Evolutionary conservation across 148 eudicot genomes (phyloP).

Genomic region (Vaccinium corymbosum): DNA sequence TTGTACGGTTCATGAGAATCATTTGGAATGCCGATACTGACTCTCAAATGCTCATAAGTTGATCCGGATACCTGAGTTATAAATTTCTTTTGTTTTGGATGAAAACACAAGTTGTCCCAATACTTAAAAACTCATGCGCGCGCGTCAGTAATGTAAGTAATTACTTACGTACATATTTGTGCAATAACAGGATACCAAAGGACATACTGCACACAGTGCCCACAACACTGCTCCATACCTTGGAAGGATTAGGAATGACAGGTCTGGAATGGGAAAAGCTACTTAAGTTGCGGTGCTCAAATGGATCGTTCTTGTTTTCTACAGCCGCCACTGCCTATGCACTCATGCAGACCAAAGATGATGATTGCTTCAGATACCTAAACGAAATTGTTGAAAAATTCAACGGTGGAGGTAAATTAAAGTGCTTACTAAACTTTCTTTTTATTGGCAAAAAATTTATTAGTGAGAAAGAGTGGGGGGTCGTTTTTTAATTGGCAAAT

Average conservation of each 20-base stretch:
- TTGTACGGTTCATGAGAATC: too few relatives aligned
- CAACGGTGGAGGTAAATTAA: constrained; percentile 73
- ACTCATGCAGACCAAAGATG: constrained; percentile 67
- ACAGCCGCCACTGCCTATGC: constrained; percentile 95
- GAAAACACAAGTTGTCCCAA: too few relatives aligned
- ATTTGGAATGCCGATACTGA: too few relatives aligned
- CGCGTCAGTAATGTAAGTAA: too few relatives aligned
- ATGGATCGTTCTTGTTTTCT: constrained; percentile 88
- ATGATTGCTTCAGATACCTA: constrained; percentile 61
- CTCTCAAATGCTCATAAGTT: too few relatives aligned
- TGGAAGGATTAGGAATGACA: constrained; percentile 62
- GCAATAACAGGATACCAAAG: constrained; percentile 60
- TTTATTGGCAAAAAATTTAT: too few relatives aligned
- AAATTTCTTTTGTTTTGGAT: too few relatives aligned
- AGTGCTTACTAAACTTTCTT: too few relatives aligned
- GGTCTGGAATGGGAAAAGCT: constrained; percentile 76
- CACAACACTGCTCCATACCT: constrained; percentile 72
- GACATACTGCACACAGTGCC: constrained; percentile 69
- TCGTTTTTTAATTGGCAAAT: too few relatives aligned
- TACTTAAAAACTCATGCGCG: too few relatives aligned
- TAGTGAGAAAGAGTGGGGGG: too few relatives aligned
- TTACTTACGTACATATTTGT: neutral
- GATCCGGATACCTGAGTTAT: too few relatives aligned
- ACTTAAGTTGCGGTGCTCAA: constrained; percentile 54
- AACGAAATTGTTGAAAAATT: constrained; percentile 47